phyloP scores from a whole-genome alignment of 2,329 filamentous ascomycete species.

The Exophiala phaeomuriformis region DNA sequence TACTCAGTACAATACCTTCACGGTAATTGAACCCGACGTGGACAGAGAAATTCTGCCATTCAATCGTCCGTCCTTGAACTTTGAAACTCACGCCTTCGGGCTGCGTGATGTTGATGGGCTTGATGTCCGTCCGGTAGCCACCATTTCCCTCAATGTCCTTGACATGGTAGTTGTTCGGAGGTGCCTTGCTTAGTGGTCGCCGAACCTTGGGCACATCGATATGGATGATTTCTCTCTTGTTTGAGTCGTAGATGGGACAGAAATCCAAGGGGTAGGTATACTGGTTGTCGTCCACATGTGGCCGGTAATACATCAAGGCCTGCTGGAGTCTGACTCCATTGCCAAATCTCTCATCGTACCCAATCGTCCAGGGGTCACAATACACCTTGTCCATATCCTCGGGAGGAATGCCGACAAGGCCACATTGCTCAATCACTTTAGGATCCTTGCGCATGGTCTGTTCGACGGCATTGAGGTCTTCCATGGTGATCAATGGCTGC shows the following conservation, averaged over 20 bases:
- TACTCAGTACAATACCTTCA: conserved; percentile 82
- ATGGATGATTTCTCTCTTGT: conserved; percentile 68
- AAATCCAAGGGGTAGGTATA: conserved; percentile 91
- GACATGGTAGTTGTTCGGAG: conserved; percentile 73
- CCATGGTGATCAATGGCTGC: conserved; percentile 87
- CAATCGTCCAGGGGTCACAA: conserved; percentile 94
- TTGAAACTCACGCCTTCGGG: conserved; percentile 84
- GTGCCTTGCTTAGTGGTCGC: conserved; percentile 63
- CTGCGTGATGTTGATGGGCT: conserved; percentile 81
- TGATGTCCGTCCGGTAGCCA: conserved; percentile 70
- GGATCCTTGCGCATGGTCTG: conserved; percentile 66
- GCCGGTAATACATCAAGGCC: conserved; percentile 91
- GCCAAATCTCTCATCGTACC: conserved; percentile 84
- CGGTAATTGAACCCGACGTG: conserved; percentile 94
- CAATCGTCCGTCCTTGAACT: conserved; percentile 63
- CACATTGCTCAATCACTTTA: conserved; percentile 85
- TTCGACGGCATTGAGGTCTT: conserved; percentile 78
- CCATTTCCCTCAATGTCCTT: conserved; percentile 63
- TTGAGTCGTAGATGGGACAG: conserved; percentile 81
- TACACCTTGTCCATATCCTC: conserved; percentile 93
- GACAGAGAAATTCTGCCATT: conserved; percentile 91
- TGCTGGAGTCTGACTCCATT: conserved; percentile 74
- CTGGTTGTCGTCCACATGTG: conserved; percentile 75
- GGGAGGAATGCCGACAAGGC: conserved; percentile 68
- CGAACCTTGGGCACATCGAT: conserved; percentile 77